A percentile compares a stretch with the other conserved stretches of the same genome.
Conservation (phyloP, 805 yeast genomes). For the Candida dajiaensis region DNA sequence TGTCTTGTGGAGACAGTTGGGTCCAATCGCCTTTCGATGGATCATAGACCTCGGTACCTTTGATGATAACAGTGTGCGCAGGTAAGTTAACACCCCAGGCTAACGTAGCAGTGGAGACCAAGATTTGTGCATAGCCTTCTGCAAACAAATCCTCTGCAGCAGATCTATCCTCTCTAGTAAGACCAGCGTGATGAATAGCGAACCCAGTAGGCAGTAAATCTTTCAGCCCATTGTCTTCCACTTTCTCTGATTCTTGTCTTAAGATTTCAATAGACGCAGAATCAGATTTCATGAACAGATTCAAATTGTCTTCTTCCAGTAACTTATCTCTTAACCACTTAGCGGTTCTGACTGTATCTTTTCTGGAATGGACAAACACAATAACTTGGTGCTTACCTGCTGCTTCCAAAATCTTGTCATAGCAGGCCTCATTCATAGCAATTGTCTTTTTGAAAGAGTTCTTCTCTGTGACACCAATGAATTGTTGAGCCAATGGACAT, state of each 20-base stretch:
- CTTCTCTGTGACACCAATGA: conserved; percentile 81
- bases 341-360: conserved; percentile 85
- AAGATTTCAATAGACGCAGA: conserved; percentile 54
- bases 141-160: conserved; percentile 83
- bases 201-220: conserved; percentile 65
- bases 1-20: conserved; percentile 91
- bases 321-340: conserved; percentile 61
- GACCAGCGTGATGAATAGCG: conserved; percentile 92
- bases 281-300: conserved; percentile 39
- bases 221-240: conserved; percentile 47
- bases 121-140: conserved; percentile 75
- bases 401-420: conserved; percentile 67
- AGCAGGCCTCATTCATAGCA: conserved; percentile 89
- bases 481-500: conserved; percentile 86
- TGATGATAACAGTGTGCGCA: conserved; percentile 88
- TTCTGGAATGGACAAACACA: conserved; percentile 89
- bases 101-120: conserved; percentile 87
- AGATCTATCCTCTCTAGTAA: conserved; percentile 64
- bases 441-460: conserved; percentile 68
- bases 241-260: conserved; percentile 52
- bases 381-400: conserved; percentile 72
- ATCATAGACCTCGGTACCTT: conserved; percentile 90
- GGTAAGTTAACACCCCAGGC: conserved; percentile 98
- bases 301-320: conserved; percentile 45
- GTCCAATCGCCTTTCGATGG: conserved; percentile 89